Base-by-base conservation (phyloP, 805 yeast species). In the Starmerella bombi region DNA sequence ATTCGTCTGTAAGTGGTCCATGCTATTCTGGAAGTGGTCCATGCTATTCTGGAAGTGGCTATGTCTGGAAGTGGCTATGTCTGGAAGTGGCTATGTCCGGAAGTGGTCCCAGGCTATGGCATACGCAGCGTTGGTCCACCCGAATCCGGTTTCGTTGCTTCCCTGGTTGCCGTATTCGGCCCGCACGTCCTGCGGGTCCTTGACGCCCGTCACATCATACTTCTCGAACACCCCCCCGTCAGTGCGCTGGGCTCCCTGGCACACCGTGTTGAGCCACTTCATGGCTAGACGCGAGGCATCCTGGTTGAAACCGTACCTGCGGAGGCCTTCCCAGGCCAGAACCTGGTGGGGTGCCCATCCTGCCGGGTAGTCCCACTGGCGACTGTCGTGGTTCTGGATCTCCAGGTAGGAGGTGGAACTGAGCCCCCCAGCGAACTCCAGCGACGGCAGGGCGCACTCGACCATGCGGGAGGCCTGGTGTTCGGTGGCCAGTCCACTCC, bases 261-360 rank as follows among this genome's bases (percentile, higher is more conserved):
- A 81, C 74, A 91, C 80, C 67, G 85, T 67, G 55, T 69, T 77
- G n/a, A 83, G 64, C 98, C 98, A 88, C 49, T 94, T 69, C 58
- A 80, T 81, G 1, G 78, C 76, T 42, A 88, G 62, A 45, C 97
- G 64, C 41, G 77, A 67, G 1, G 88, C 77, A 15, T 72, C 72
- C 3, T 68, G 73, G 3, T 58, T 59, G 55, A 67, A 81, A 0
- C 86, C 91, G 57, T 88, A 91, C 39, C 75, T 71, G 22, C 59
- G 52, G 25, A 88, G 66, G 0, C 96, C 97, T 34, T 71, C 72
- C 98, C 98, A 88, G 1, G 94, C 88, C 40, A 88, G 59, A 15
- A 88, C 82, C 60, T 88, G 98, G 58, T 91, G 97, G 3, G 98
- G 97, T 0, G 97, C 95, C 98, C 98, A 88, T 1, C 97, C 97